Evolutionary conservation across 371 early-diverging fungal species (phyloP), one percentile per base, ranked within the genome.

Genomic region (Mortierella sp.): DNA sequence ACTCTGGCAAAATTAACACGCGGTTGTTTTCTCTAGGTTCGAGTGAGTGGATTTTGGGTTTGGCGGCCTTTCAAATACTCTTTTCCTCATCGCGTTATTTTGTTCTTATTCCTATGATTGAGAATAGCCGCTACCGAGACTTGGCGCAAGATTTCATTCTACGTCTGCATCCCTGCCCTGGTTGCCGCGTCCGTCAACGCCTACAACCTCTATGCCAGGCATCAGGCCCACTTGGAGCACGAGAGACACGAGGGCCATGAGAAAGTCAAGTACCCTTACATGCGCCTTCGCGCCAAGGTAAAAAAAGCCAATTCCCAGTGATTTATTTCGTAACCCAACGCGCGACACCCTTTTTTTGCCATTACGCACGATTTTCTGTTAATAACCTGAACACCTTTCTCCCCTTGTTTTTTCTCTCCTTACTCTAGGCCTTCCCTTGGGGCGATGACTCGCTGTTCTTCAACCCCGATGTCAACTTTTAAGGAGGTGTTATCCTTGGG

Each of bases 391-490:
- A n/a, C n/a, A n/a, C 52, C 7, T 31, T 5, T 48, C 39, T 63
- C 5, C 19, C 10, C 22, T 16, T 34, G 7, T 16, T 41, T 43
- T 39, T 16, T 16, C n/a, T 70, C 34, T 26, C 19, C 19, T 24
- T 44, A 24, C 37, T 8, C 4, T 73, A 84, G 85, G 65, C 76
- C 37, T 84, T 79, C 76, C 85, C 85, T 39, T 77, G 76, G 77
- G 80, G 85, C 58, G 80, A 85, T 48, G 77, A 85, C 64, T 68
- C 85, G 53, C 68, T 85, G 40, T 85, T 85, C 85, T 77, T 72
- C 78, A 85, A 85, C 75, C 75, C 85, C 34, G 74, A 67, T 29
- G 64, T 85, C 66, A 85, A 85, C 70, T 66, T 72, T 37, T 71
- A 77, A 72, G 9, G n/a, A n/a, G n/a, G n/a, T n/a, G n/a, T n/a